These are phyloP conservation scores for Aspergillus sp. DNA, from an alignment of 2,329 filamentous ascomycete species.

Conservation along the genomic window DNA sequence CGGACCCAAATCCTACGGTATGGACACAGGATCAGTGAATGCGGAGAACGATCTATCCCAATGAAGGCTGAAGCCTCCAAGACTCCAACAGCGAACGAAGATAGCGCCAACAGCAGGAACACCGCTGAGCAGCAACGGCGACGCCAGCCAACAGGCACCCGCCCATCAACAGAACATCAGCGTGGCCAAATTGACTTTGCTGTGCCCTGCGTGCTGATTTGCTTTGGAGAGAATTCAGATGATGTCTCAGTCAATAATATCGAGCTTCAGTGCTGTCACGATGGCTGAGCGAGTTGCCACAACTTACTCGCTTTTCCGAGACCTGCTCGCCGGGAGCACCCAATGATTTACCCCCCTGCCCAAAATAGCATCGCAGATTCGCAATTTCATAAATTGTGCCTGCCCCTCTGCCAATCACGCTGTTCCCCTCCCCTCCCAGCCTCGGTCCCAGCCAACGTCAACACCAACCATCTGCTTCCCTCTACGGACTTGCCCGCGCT, in stretches of 20 bases:
- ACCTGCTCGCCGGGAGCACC: not conserved
- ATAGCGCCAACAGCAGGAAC: not conserved
- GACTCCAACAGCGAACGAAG: constrained; percentile 7
- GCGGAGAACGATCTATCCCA: constrained; percentile 20
- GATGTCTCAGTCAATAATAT: constrained; percentile 10
- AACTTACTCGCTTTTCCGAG: not conserved
- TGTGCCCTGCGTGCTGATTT: not conserved
- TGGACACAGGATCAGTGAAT: constrained; percentile 20
- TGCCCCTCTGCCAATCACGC: constrained; percentile 7
- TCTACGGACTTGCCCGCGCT: constrained; percentile 16
- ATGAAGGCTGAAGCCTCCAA: not conserved
- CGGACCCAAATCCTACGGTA: constrained; percentile 16
- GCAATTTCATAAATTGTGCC: constrained; percentile 14
- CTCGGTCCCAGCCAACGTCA: not conserved
- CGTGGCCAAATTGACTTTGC: not conserved
- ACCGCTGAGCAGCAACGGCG: not conserved
- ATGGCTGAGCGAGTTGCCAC: constrained; percentile 12
- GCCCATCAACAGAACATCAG: not conserved
- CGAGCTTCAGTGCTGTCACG: constrained; percentile 2
- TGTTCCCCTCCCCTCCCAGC: constrained; percentile 1
- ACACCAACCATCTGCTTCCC: not conserved
- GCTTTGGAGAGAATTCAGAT: not conserved
- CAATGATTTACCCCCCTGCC: constrained; percentile 15
- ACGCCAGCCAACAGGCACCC: not conserved
- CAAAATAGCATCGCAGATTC: constrained; percentile 20